Percentiles rank a stretch among this genome's conserved stretches.
Evolutionary conservation across 169 alveolate species (phyloP).

Genomic region (Perkinsus marinus): DNA sequence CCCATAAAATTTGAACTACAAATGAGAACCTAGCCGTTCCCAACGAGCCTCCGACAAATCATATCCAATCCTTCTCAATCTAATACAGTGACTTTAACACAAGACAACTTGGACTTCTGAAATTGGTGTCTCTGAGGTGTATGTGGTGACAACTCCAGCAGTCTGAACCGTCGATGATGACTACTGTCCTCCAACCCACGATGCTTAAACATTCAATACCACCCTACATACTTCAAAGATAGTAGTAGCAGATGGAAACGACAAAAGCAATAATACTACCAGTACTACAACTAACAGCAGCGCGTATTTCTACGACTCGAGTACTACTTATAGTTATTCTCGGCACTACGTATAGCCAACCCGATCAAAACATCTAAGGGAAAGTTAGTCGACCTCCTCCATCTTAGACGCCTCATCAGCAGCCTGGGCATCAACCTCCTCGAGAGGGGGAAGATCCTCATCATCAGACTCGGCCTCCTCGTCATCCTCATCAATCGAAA

Average conservation of each 20-base stretch:
- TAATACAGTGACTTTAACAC: not conserved
- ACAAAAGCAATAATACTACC: not conserved
- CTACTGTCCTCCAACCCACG: not conserved
- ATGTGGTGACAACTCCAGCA: not conserved
- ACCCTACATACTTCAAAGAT: not conserved
- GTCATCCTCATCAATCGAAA: constrained; percentile 89
- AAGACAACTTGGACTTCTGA: not conserved
- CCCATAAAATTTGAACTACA: no score
- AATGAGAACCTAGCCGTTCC: no score
- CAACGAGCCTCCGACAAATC: no score
- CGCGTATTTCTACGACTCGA: not conserved
- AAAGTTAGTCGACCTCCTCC: constrained; percentile 87
- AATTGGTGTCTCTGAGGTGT: not conserved
- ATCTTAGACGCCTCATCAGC: constrained; percentile 76
- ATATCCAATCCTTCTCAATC: not conserved
- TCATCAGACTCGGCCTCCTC: constrained; percentile 51
- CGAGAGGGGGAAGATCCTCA: constrained; percentile 74
- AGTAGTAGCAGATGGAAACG: not conserved
- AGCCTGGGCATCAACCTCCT: constrained; percentile 59
- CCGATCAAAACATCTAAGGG: not conserved
- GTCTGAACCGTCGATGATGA: not conserved
- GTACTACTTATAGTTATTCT: not conserved
- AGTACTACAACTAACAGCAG: not conserved
- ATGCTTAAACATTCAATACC: not conserved
- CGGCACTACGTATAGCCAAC: not conserved